Evolutionary conservation across 164 flowering plant genomes (phyloP), one percentile per base, ranked within the genome.

Genomic region (Magnolia kwangsiensis): DNA sequence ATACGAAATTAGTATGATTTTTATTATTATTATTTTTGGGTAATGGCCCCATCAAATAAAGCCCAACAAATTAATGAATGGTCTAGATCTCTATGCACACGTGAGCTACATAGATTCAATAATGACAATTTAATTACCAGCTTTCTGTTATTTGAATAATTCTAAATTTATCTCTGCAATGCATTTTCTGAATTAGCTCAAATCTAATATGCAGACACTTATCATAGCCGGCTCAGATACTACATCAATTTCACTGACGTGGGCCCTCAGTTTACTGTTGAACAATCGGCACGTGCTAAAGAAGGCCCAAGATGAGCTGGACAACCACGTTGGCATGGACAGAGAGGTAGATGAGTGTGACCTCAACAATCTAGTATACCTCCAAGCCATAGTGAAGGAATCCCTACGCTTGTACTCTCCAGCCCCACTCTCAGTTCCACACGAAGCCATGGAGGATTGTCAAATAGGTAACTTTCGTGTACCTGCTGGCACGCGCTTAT

Each of bases 291-390:
- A 11, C 24, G 0, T 7, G 27, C 0, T 65, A 14, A 24, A 23
- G 29, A 65, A 65, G 37, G 68, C 29, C 68, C 68, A 65, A 21
- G 68, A 65, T 10, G 68, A 68, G 51, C 50, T 68, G 21, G 71
- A 68, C 50, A 68, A 29, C 71, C 49, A 68, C 3, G 71, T 68
- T 3, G 71, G 71, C 50, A 27, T 4, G 71, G 21, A 37, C 50
- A 29, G 71, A 14, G 10, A 27, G 0, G 71, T 68, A 45, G 71
- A 68, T 2, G 49, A 68, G 7, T 68, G 49, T 7, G 71, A 68
- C 49, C 1, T 68, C 50, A 4, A 14, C 4, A 68, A 68, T n/a
- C 50, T 68, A 19, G 51, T 68, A 16, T 68, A 68, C 20, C n/a
- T 68, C 68, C 68, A 65, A 21, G 68, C 68, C 27, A 9, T 65